These are phyloP conservation scores for Puccinia coronata DNA, from an alignment of 1,284 basidiomycete genomes.

Conservation along the genomic window DNA sequence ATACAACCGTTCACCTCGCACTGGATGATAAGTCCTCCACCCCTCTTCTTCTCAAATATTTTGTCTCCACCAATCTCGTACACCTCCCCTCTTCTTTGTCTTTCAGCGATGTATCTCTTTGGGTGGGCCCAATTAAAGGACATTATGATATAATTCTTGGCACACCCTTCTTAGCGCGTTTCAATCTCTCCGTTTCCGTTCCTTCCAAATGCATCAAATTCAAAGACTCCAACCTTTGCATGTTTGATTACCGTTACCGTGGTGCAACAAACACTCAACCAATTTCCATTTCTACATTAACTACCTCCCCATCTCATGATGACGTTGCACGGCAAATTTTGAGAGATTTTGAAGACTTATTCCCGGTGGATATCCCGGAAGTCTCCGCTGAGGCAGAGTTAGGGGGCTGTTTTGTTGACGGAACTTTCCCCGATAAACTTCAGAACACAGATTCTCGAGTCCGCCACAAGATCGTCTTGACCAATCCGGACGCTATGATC, in stretches of 20 bases:
- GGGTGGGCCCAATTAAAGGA: background rate
- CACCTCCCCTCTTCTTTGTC: background rate
- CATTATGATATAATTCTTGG: background rate
- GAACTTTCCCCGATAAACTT: too few relatives aligned
- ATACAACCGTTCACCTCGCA: background rate
- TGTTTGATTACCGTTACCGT: background rate
- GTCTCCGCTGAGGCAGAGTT: background rate
- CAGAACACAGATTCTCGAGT: too few relatives aligned
- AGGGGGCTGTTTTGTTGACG: background rate
- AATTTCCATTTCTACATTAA: background rate
- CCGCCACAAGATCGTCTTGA: too few relatives aligned
- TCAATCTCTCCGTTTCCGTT: conserved; percentile 11
- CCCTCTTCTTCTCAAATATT: background rate
- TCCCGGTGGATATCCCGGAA: background rate
- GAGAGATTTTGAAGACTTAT: background rate
- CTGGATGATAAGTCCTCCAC: background rate
- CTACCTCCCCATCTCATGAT: background rate
- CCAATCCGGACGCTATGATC: too few relatives aligned
- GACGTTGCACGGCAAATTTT: background rate
- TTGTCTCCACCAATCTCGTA: too few relatives aligned
- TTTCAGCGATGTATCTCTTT: background rate
- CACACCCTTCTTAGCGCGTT: background rate
- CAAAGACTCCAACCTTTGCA: background rate
- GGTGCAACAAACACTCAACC: background rate
- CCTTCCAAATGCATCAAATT: background rate